Conservation (phyloP, 441 rosid genomes). For the Metrosideros polymorpha region DNA sequence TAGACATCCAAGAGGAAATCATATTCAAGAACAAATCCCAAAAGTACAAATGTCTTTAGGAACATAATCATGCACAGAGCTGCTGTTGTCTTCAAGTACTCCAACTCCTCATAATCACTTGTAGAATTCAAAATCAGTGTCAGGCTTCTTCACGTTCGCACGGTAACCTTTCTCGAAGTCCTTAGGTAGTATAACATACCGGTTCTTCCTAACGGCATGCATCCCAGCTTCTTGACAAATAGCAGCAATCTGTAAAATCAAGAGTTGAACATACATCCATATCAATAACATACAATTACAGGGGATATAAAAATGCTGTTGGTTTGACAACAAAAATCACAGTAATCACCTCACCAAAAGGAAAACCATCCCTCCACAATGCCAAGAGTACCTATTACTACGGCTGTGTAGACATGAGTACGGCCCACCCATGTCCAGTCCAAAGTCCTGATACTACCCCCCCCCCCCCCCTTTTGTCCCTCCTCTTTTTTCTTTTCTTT, state of each 20-base stretch:
- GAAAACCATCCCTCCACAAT: not conserved
- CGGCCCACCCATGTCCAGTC: not conserved
- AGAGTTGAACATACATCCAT: not conserved
- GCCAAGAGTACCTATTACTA: not conserved
- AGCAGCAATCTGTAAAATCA: slow-evolving; percentile 58
- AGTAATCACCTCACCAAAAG: not conserved
- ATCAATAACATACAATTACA: not conserved
- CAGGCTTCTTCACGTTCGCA: slow-evolving; percentile 91
- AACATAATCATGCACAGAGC: not conserved
- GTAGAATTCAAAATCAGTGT: slow-evolving; percentile 91
- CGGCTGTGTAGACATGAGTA: not conserved
- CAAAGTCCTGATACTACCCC: not conserved
- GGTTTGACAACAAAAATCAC: not conserved
- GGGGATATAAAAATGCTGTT: not conserved
- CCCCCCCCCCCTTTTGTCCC: not conserved
- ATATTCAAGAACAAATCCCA: not conserved
- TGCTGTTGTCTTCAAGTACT: not conserved
- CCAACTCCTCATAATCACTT: slow-evolving; percentile 26
- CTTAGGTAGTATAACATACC: slow-evolving; percentile 87
- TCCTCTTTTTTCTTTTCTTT: not conserved
- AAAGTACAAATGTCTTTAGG: not conserved
- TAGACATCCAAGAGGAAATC: not conserved
- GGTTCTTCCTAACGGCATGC: slow-evolving; percentile 93
- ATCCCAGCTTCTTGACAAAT: slow-evolving; percentile 98
- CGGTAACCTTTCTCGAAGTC: slow-evolving; percentile 96